Conservation (phyloP, 2,329 filamentous ascomycete species). For the Helminthosporium solani region DNA sequence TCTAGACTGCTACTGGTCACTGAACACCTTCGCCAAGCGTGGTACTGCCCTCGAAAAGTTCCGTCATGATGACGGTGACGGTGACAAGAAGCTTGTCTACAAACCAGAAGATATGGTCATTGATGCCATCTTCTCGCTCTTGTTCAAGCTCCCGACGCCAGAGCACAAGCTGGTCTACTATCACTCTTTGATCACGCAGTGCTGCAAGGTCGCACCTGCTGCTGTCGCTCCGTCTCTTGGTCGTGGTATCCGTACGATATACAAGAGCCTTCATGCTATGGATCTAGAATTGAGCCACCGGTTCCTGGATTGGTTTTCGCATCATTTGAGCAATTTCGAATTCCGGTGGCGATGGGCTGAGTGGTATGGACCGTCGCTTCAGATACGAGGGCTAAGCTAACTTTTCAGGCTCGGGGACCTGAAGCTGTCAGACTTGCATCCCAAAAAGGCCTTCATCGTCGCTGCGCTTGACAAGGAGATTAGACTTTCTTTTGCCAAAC, state of each 20-base stretch:
- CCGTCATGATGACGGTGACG: conserved; percentile 58
- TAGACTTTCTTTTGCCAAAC: conserved; percentile 89
- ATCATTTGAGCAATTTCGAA: conserved; percentile 97
- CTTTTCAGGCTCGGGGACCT: conserved; percentile 71
- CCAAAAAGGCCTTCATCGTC: conserved; percentile 89
- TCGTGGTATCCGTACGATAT: conserved; percentile 87
- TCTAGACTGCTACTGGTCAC: conserved; percentile 89
- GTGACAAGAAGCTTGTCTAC: conserved; percentile 71
- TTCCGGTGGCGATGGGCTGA: conserved; percentile 99
- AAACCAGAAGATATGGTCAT: conserved; percentile 97
- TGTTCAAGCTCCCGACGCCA: conserved; percentile 81
- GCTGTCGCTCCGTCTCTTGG: conserved; percentile 95
- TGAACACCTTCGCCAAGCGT: conserved; percentile 87
- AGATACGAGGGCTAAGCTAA: conserved; percentile 10
- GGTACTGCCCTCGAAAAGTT: conserved; percentile 91
- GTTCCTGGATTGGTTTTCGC: conserved; percentile 96
- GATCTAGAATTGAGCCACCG: conserved; percentile 84
- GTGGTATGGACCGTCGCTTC: conserved; percentile 61
- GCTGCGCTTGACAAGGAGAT: conserved; percentile 96
- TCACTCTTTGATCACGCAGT: conserved; percentile 89
- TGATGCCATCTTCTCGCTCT: conserved; percentile 95
- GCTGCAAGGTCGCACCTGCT: conserved; percentile 91
- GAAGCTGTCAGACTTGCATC: conserved; percentile 71
- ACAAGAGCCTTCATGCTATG: conserved; percentile 76
- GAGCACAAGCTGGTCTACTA: conserved; percentile 97